Evolutionary conservation across 2,329 filamentous ascomycete species (phyloP), one percentile per base, ranked within the genome.

Genomic region (Mariannaea sp.): DNA sequence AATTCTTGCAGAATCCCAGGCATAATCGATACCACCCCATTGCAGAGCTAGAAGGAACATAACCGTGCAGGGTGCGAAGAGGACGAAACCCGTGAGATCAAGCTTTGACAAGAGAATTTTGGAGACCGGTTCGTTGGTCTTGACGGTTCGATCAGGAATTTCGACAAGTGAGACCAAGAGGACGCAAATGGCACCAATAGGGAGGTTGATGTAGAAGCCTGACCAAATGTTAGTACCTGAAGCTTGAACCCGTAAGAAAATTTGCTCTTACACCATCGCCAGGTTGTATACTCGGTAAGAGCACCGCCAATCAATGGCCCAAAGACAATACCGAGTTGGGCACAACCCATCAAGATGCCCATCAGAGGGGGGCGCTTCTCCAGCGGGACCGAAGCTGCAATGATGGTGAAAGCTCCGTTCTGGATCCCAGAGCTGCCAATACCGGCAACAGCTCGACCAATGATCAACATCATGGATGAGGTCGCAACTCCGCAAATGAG

Each of bases 1-100:
- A 16, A 80, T 66, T 2, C 67, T 70, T 10, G 71, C 61, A 57
- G 72, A 75, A 36, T 69, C 68, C 80, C 79, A 83, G 1, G 77
- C 41, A 49, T 77, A 74, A 41, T 73, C 60, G 16, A 70, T 66
- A 4, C 80, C 80, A 7, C 79, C 80, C 72, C 76, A 82, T 56
- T 82, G 75, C 19, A 83, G 70, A 2, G 77, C 80, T 1, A 83
- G 69, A n/a, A 82, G 68, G 19, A 81, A 66, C 62, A 74, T 77
- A 44, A 81, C 67, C 10, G 80, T 71, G 6, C 73, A 71, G 0
- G 79, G 77, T 1, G 78, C 70, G 53, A 81, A 71, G 41, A 80
- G 60, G 5, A 61, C 55, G 10, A 75, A 74, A 20, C 80, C 79
- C 1, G 73, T 49, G 4, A 78, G 59, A 57, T 82, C 80, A 44